phyloP scores from a whole-genome alignment of 1,139 yeast species.

The Suhomyces bokatorum region DNA sequence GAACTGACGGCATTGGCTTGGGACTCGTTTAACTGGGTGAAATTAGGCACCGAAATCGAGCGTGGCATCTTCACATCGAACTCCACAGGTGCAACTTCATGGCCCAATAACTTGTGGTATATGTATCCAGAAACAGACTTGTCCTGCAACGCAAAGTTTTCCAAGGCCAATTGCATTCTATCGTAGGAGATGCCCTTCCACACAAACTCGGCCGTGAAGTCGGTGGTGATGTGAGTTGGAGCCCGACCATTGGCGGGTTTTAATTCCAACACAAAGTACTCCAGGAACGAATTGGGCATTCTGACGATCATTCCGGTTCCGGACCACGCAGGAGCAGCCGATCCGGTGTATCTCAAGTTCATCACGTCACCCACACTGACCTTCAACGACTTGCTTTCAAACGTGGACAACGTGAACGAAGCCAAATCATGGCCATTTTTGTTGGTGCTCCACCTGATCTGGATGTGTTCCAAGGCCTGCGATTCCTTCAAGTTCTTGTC shows the following conservation, averaged over 20 bases:
- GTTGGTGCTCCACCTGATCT: conserved; percentile 74
- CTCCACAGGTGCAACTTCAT: conserved; percentile 65
- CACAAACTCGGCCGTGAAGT: conserved; percentile 82
- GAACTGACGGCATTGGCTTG: conserved; percentile 76
- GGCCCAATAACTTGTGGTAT: conserved; percentile 81
- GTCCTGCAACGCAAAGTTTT: conserved; percentile 67
- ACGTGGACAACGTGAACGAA: conserved; percentile 65
- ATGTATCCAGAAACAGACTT: conserved; percentile 75
- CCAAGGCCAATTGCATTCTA: conserved; percentile 81
- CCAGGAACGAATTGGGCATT: conserved; percentile 67
- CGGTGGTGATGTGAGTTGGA: conserved; percentile 64
- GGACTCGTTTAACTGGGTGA: conserved; percentile 71
- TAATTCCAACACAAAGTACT: conserved; percentile 74
- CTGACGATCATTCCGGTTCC: conserved; percentile 71
- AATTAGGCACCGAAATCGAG: conserved; percentile 62
- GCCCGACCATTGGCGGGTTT: conserved; percentile 29
- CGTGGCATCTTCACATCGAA: conserved; percentile 63
- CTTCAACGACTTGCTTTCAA: conserved; percentile 64
- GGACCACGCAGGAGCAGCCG: conserved; percentile 60
- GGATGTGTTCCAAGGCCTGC: conserved; percentile 72
- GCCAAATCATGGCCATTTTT: conserved; percentile 67
- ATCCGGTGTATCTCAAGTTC: conserved; percentile 58
- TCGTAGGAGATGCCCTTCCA: conserved; percentile 87
- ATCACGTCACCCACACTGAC: conserved; percentile 90
- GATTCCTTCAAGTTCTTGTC: conserved; percentile 77